Evolutionary conservation across 1,284 basidiomycete genomes (phyloP).

Genomic region (Sporisorium iseilematis-ciliati): DNA sequence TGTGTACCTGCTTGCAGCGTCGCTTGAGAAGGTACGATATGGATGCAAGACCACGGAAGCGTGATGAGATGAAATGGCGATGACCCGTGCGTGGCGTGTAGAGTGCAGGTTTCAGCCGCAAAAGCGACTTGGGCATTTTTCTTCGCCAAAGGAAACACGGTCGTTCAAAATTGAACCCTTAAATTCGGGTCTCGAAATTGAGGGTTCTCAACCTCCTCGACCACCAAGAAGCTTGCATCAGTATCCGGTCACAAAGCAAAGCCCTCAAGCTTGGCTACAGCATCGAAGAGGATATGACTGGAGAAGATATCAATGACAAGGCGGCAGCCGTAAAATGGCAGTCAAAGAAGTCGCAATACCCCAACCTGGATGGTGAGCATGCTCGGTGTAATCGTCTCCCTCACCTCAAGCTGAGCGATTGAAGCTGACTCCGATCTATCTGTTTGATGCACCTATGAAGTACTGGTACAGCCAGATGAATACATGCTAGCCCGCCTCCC

Average conservation of each 20-base stretch:
- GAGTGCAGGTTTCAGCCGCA: background rate
- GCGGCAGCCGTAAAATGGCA: slow-evolving; percentile 30
- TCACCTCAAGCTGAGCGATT: no score
- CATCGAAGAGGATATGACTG: background rate
- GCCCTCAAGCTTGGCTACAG: background rate
- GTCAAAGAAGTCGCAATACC: slow-evolving; percentile 30
- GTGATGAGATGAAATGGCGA: background rate
- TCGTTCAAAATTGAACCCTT: slow-evolving; percentile 7
- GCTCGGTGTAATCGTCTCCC: background rate
- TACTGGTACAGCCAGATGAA: slow-evolving; percentile 35
- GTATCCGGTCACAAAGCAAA: background rate
- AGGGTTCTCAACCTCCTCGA: background rate
- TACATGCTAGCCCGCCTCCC: slow-evolving; percentile 36
- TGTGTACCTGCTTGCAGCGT: background rate
- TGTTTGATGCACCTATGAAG: slow-evolving; percentile 1
- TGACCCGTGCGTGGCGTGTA: slow-evolving; percentile 9
- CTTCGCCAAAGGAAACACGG: no score
- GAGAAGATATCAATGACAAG: slow-evolving; percentile 28
- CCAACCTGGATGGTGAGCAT: slow-evolving; percentile 38
- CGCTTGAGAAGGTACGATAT: background rate
- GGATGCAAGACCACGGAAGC: background rate
- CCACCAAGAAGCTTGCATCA: background rate
- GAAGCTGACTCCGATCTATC: background rate
- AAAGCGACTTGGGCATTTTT: background rate
- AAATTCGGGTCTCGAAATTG: slow-evolving; percentile 9